Evolutionary conservation across 805 yeast species (phyloP).

Genomic region (Saturnispora kantuleensis): DNA sequence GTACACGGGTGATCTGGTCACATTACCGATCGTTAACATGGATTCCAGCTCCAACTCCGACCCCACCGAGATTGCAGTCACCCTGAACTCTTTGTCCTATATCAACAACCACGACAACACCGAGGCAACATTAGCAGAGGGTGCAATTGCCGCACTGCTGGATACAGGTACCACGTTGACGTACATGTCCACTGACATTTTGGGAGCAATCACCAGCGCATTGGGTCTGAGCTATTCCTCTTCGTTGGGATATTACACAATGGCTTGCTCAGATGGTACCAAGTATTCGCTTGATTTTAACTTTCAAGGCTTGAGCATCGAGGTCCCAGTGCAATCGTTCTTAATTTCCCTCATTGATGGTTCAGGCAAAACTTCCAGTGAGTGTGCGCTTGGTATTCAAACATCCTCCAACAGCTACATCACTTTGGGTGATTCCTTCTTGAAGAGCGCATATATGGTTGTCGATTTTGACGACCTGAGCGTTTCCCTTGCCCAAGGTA

Average conservation of each 20-base stretch:
- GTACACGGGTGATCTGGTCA: slow-evolving; percentile 40
- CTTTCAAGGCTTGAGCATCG: slow-evolving; percentile 50
- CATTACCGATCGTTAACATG: slow-evolving; percentile 44
- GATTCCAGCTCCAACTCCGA: slow-evolving; percentile 23
- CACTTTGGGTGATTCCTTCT: slow-evolving; percentile 44
- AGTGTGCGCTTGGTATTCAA: slow-evolving; percentile 38
- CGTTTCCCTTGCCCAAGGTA: slow-evolving; percentile 39
- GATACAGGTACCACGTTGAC: slow-evolving; percentile 53
- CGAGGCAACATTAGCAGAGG: slow-evolving; percentile 18
- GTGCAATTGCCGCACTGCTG: slow-evolving; percentile 32
- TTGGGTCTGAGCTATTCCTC: slow-evolving; percentile 34
- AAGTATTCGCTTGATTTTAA: slow-evolving; percentile 32
- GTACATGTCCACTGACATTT: slow-evolving; percentile 31
- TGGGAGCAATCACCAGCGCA: slow-evolving; percentile 21
- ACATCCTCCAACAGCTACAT: slow-evolving; percentile 24
- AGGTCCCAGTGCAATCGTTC: slow-evolving; percentile 35
- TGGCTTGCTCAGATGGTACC: slow-evolving; percentile 32
- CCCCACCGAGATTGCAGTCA: slow-evolving; percentile 41
- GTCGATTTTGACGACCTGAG: slow-evolving; percentile 41
- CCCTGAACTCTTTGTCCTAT: slow-evolving; percentile 31
- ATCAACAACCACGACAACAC: slow-evolving; percentile 6
- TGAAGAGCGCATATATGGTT: slow-evolving; percentile 43
- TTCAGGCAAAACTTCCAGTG: slow-evolving; percentile 17
- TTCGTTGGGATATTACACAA: slow-evolving; percentile 34
- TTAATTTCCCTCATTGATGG: slow-evolving; percentile 14